Conservation (phyloP, 331 rosid species). For the Arachis monticola region DNA sequence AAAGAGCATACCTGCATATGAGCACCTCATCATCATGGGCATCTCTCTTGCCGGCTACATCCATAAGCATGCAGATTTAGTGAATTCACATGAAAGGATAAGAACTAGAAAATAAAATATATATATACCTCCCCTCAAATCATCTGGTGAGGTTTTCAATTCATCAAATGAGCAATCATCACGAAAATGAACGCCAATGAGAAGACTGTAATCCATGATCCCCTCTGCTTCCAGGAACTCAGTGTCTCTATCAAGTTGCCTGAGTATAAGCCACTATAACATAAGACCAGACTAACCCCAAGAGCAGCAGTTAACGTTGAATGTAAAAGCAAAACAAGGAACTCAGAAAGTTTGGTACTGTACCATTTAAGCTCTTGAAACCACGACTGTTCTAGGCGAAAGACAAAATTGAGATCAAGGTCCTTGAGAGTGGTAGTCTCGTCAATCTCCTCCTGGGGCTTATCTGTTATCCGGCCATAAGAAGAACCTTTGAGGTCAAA, state of each 20-base stretch:
- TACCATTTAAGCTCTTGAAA: slow-evolving; percentile 64
- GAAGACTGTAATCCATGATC: slow-evolving; percentile 71
- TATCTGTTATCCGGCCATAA: slow-evolving; percentile 58
- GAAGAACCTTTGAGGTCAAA: slow-evolving; percentile 72
- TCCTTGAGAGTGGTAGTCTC: slow-evolving; percentile 68
- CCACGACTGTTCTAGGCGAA: slow-evolving; percentile 60
- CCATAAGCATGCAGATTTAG: slow-evolving; percentile 28
- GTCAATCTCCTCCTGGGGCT: slow-evolving; percentile 56
- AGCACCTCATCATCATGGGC: slow-evolving; percentile 46
- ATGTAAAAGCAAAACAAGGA: slow-evolving; percentile 3
- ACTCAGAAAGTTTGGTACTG: neutral
- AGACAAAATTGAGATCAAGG: slow-evolving; percentile 60
- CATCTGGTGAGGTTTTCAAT: slow-evolving; percentile 41
- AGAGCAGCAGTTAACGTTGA: neutral
- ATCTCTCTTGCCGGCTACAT: slow-evolving; percentile 48
- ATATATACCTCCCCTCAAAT: slow-evolving; percentile 37
- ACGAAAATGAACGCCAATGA: slow-evolving; percentile 62
- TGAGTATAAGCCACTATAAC: slow-evolving; percentile 42
- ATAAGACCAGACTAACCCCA: slow-evolving; percentile 24
- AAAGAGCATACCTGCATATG: slow-evolving; percentile 48
- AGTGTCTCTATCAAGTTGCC: slow-evolving; percentile 66
- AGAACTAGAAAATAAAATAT: neutral
- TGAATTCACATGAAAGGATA: slow-evolving; percentile 13
- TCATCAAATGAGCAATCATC: slow-evolving; percentile 51
- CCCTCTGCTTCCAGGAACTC: slow-evolving; percentile 64